These are phyloP conservation scores for Penicillium turbatum DNA, from an alignment of 495 filamentous ascomycete species.

Conservation along the genomic window DNA sequence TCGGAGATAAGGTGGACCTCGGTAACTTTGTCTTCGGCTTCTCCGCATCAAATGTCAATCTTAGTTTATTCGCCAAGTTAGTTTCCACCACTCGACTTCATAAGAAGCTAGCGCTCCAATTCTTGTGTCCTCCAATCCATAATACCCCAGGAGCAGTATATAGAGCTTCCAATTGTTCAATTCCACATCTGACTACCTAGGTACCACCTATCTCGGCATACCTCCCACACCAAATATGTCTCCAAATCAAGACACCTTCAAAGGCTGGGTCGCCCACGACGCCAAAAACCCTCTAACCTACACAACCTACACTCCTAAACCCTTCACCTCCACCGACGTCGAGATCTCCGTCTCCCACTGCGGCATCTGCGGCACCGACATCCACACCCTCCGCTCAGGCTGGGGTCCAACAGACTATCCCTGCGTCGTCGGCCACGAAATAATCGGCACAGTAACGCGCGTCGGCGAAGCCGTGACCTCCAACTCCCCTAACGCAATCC, in stretches of 20 bases:
- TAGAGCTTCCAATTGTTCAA: background rate
- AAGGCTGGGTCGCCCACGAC: constrained; percentile 76
- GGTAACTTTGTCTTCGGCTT: constrained; percentile 9
- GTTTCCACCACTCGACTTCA: background rate
- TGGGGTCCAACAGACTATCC: constrained; percentile 71
- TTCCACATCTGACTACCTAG: no score
- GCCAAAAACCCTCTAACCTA: constrained; percentile 67
- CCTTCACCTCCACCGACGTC: constrained; percentile 72
- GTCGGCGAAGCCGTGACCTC: constrained; percentile 47
- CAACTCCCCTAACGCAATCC: constrained; percentile 43
- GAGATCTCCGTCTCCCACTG: constrained; percentile 64
- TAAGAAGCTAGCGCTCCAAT: background rate
- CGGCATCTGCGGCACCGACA: constrained; percentile 76
- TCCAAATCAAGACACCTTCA: constrained; percentile 49
- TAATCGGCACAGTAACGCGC: constrained; percentile 70
- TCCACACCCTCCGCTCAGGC: constrained; percentile 71
- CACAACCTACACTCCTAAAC: constrained; percentile 70
- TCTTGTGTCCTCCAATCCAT: background rate
- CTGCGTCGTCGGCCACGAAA: constrained; percentile 77
- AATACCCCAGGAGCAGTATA: background rate
- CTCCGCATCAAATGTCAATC: constrained; percentile 7
- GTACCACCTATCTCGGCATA: background rate
- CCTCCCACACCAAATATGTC: constrained; percentile 17
- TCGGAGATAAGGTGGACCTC: constrained; percentile 9
- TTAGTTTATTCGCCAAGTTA: no score